These are phyloP conservation scores for Narthecium ossifragum DNA, from an alignment of 106 monocot species.

Conservation along the genomic window DNA sequence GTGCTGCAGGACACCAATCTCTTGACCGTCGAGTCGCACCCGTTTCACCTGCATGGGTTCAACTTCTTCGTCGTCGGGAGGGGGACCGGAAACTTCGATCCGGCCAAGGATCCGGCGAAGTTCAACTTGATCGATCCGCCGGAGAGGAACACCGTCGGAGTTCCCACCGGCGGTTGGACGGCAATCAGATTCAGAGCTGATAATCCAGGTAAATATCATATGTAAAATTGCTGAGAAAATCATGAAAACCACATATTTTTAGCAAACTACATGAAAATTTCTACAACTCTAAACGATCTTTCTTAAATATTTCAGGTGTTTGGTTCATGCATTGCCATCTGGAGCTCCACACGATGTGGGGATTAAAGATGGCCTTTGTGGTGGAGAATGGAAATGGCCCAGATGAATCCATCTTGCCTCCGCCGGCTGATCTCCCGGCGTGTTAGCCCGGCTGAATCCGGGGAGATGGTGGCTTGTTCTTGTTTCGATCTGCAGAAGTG, in stretches of 20 bases:
- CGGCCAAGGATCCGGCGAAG: slow-evolving; percentile 27
- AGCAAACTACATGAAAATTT: neutral
- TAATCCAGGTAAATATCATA: slow-evolving; percentile 32
- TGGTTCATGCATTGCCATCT: slow-evolving; percentile 79
- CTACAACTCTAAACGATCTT: neutral
- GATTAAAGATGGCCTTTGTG: slow-evolving; percentile 58
- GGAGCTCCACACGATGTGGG: slow-evolving; percentile 55
- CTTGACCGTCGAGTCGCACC: slow-evolving; percentile 28
- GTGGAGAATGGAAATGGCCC: slow-evolving; percentile 51
- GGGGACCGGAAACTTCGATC: slow-evolving; percentile 38
- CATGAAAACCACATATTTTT: too few species aligned
- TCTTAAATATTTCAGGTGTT: slow-evolving; percentile 38
- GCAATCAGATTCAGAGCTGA: slow-evolving; percentile 32
- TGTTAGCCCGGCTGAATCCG: too few species aligned
- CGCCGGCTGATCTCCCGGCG: slow-evolving; percentile 44
- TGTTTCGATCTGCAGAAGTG: slow-evolving; percentile 8
- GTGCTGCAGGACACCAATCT: slow-evolving; percentile 45
- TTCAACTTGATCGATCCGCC: slow-evolving; percentile 50
- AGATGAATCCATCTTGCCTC: slow-evolving; percentile 41
- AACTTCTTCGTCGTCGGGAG: slow-evolving; percentile 35
- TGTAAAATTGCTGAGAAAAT: too few species aligned
- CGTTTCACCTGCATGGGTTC: slow-evolving; percentile 35
- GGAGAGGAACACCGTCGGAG: slow-evolving; percentile 43
- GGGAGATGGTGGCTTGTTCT: neutral
- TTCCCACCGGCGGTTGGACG: slow-evolving; percentile 49